These are phyloP conservation scores for Fusarium subglutinans DNA, from an alignment of 2,329 filamentous ascomycete genomes.

Conservation along the genomic window DNA sequence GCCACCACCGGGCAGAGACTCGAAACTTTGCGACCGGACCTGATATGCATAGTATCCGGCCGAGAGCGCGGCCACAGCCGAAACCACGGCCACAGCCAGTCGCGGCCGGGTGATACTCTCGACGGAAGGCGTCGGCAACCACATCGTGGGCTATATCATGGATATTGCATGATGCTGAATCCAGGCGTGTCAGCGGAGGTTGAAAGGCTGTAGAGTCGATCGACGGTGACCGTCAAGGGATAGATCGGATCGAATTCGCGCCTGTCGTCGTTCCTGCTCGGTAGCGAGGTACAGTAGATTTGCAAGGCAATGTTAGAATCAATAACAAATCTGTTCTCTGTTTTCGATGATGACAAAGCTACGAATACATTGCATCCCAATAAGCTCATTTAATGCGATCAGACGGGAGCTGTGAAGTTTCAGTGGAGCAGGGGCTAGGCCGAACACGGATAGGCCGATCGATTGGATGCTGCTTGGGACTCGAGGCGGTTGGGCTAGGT, in stretches of 20 bases:
- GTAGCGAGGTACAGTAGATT: not conserved
- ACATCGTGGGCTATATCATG: slow-evolving; percentile 53
- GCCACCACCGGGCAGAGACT: slow-evolving; percentile 43
- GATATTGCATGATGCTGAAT: slow-evolving; percentile 47
- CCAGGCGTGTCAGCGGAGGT: slow-evolving; percentile 12
- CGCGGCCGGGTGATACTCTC: slow-evolving; percentile 65
- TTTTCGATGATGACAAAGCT: slow-evolving; percentile 36
- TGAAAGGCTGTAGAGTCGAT: not conserved
- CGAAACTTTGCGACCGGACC: slow-evolving; percentile 41
- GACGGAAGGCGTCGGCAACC: slow-evolving; percentile 58
- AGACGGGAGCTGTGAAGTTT: slow-evolving; percentile 12
- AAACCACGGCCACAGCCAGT: slow-evolving; percentile 64
- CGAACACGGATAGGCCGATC: not conserved
- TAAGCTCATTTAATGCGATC: slow-evolving; percentile 14
- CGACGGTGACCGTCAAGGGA: not conserved
- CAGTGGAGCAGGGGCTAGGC: slow-evolving; percentile 17
- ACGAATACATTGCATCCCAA: not conserved
- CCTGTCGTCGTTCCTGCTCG: not conserved
- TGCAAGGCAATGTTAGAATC: not conserved
- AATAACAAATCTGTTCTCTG: slow-evolving; percentile 10
- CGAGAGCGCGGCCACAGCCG: slow-evolving; percentile 65
- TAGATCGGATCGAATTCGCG: not conserved
- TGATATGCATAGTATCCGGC: slow-evolving; percentile 68
- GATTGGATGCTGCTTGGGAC: not conserved
- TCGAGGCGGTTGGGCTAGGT: not conserved